Conservation (phyloP, 1,284 basidiomycete genomes). For the Boletus subluridellus region DNA sequence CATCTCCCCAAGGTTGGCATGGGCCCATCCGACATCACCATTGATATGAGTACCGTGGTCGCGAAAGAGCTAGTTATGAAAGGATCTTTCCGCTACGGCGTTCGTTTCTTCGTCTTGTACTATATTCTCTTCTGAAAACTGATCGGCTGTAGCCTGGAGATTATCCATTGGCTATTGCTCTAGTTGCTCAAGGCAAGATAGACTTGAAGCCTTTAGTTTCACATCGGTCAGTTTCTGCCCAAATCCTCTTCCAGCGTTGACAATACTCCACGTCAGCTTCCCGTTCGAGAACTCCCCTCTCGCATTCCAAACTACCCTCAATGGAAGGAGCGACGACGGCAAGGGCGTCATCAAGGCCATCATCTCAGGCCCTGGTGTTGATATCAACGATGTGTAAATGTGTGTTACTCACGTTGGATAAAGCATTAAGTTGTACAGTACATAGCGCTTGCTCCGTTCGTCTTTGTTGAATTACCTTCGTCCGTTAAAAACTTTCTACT, state of each 20-base stretch:
- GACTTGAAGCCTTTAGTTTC: constrained; percentile 88
- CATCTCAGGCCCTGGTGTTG: constrained; percentile 70
- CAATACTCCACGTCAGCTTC: constrained; percentile 47
- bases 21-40: constrained; percentile 60
- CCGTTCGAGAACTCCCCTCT: constrained; percentile 68
- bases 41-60: constrained; percentile 61
- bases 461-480: not conserved
- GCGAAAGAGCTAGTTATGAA: constrained; percentile 78
- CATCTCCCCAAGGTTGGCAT: constrained; percentile 60
- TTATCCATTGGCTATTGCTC: constrained; percentile 81
- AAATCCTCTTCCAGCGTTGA: not conserved
- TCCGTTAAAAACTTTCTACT: not conserved
- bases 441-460: not conserved
- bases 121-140: not conserved
- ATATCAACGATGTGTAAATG: constrained; percentile 34
- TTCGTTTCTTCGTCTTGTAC: constrained; percentile 35
- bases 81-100: constrained; percentile 86
- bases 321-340: constrained; percentile 77
- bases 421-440: not conserved
- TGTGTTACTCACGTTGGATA: not conserved
- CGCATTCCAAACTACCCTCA: constrained; percentile 78
- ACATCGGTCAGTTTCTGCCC: constrained; percentile 56
- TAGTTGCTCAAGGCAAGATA: constrained; percentile 76
- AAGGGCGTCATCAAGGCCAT: constrained; percentile 72
- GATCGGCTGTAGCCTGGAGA: constrained; percentile 60